Evolutionary conservation across 78 protist species (phyloP).

Genomic region (Creolimax fragrantissima): DNA sequence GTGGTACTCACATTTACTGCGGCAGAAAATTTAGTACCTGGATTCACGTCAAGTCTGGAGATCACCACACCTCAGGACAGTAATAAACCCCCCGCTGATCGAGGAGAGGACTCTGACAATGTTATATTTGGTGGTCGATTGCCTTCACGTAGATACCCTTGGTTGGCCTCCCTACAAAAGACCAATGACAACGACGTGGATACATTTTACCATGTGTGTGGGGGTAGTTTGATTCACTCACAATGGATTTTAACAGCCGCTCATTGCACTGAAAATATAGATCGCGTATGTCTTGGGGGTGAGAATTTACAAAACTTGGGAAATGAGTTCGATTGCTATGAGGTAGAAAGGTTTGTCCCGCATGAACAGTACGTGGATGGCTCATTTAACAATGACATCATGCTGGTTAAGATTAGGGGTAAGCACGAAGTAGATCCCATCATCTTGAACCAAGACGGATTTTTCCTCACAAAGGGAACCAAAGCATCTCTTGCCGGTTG

Average conservation of each 20-base stretch:
- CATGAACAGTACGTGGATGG: not conserved
- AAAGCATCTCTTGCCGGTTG: not conserved
- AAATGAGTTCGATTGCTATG: not conserved
- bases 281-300: slow-evolving; percentile 5
- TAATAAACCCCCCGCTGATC: not conserved
- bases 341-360: not conserved
- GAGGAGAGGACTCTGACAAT: not conserved
- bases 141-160: not conserved
- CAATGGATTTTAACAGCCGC: not conserved
- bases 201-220: not conserved
- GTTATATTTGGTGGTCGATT: not conserved
- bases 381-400: not conserved
- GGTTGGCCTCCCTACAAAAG: not conserved
- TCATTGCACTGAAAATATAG: not conserved
- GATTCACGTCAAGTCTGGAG: too few species aligned
- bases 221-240: not conserved
- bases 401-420: not conserved
- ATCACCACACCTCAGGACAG: not conserved
- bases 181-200: not conserved
- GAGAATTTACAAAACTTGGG: not conserved
- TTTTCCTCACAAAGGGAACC: not conserved
- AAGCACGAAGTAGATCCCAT: not conserved
- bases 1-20: too few species aligned
- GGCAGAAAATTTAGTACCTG: too few species aligned
- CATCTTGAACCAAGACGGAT: not conserved